Percentiles rank a stretch among this genome's conserved stretches.
phyloP scores from a whole-genome alignment of 1,284 basidiomycete species.

The Vanrija pseudolonga region DNA sequence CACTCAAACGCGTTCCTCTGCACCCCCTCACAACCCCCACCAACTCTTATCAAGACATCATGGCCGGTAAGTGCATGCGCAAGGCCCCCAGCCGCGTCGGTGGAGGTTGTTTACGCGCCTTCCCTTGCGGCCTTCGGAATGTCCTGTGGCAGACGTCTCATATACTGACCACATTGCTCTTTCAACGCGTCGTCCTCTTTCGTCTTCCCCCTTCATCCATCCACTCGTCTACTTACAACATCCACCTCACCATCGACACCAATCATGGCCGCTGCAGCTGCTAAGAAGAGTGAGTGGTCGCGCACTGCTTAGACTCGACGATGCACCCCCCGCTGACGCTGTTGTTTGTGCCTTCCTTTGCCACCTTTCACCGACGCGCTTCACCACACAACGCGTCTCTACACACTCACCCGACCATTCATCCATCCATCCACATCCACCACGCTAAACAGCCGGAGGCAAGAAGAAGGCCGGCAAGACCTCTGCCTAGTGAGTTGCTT shows the following conservation, averaged over 20 bases:
- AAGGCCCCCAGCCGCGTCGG: slow-evolving; percentile 26
- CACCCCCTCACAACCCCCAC: slow-evolving; percentile 1
- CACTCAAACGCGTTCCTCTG: neutral
- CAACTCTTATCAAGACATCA: slow-evolving; percentile 6
- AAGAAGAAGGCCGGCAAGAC: slow-evolving; percentile 35
- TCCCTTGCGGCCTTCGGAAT: slow-evolving; percentile 13
- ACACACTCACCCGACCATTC: neutral
- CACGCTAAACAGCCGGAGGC: slow-evolving; percentile 16
- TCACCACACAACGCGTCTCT: neutral
- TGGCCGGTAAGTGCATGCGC: slow-evolving; percentile 41
- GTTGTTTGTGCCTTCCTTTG: no score
- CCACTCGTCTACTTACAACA: neutral
- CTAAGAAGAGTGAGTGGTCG: slow-evolving; percentile 37
- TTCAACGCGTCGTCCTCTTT: slow-evolving; percentile 17
- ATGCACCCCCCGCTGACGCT: slow-evolving; percentile 1
- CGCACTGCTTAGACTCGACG: neutral
- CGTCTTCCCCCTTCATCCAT: slow-evolving; percentile 5
- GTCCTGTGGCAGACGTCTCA: no score
- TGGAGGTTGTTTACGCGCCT: slow-evolving; percentile 21
- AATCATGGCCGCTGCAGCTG: slow-evolving; percentile 7
- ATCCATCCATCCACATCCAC: neutral
- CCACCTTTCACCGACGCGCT: neutral
- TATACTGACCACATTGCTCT: slow-evolving; percentile 12
- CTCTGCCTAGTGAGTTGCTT: slow-evolving; percentile 40
- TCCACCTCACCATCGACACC: no score